A percentile compares a stretch with the other conserved stretches of the same genome.
phyloP scores from a whole-genome alignment of 2,329 filamentous ascomycete genomes.

The Blastomyces emzantsi region DNA sequence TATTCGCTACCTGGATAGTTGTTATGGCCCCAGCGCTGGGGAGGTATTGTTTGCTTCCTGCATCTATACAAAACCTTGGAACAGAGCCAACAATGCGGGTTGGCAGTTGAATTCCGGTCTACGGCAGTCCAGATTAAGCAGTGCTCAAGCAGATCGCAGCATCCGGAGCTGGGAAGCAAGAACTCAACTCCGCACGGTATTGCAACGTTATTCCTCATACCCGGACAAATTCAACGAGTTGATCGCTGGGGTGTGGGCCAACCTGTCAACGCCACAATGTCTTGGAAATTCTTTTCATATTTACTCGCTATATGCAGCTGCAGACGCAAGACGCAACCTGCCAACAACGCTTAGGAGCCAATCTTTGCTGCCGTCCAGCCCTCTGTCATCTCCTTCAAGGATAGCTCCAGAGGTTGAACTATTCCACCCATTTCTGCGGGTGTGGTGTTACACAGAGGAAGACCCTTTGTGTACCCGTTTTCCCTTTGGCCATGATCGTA shows the following conservation, averaged over 20 bases:
- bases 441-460: not conserved
- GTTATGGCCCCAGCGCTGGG: not conserved
- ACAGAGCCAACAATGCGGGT: not conserved
- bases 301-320: not conserved
- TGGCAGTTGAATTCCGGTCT: not conserved
- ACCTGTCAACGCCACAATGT: conserved; percentile 3
- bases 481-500: not conserved
- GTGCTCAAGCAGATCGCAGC: not conserved
- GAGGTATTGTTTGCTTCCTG: not conserved
- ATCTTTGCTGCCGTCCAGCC: not conserved
- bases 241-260: not conserved
- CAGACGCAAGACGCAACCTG: not conserved
- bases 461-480: not conserved
- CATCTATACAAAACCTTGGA: not conserved
- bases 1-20: not conserved
- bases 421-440: not conserved
- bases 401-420: not conserved
- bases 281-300: not conserved
- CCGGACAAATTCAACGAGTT: not conserved
- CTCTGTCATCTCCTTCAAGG: not conserved
- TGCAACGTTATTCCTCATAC: not conserved
- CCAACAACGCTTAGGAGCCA: not conserved
- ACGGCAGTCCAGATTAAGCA: not conserved
- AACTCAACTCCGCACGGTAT: not conserved
- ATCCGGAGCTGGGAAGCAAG: not conserved